Percentiles rank a stretch among this genome's conserved stretches.
Conservation (phyloP, 768 basidiomycete genomes). For the Paxillus involutus region DNA sequence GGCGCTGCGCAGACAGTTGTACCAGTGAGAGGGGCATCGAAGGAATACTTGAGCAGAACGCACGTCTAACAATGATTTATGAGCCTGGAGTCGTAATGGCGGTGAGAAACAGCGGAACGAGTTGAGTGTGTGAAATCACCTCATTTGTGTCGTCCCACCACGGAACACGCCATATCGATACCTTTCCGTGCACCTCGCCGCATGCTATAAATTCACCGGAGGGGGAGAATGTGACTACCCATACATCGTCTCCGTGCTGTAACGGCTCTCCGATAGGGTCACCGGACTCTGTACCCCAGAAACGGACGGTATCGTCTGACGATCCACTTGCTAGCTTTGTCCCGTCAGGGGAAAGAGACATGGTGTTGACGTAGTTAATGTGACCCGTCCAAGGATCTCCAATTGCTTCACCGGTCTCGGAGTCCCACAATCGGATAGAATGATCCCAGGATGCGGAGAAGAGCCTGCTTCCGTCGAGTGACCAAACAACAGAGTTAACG, state of each 20-base stretch:
- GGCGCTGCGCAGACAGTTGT: too few species aligned
- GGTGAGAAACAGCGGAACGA: background rate
- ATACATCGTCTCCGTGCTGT: background rate
- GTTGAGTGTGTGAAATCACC: too few species aligned
- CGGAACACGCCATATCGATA: background rate
- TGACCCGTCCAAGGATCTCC: constrained; percentile 15
- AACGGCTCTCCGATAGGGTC: background rate
- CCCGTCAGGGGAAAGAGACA: constrained; percentile 3
- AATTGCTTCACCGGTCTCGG: background rate
- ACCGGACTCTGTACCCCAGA: background rate
- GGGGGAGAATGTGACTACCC: background rate
- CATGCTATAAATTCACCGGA: background rate
- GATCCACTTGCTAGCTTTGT: constrained; percentile 3
- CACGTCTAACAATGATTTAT: background rate
- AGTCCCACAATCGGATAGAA: constrained; percentile 9
- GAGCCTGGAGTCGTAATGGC: background rate
- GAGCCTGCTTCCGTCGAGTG: constrained; percentile 9
- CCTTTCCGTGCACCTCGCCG: background rate
- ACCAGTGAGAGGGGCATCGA: too few species aligned
- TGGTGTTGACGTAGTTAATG: background rate
- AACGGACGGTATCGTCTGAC: background rate
- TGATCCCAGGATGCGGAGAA: background rate
- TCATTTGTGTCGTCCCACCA: background rate
- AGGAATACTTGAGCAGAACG: background rate
- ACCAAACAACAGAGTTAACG: constrained; percentile 7